Evolutionary conservation across 495 filamentous ascomycete species (phyloP).

Genomic region (Saxophila tyrrhenica): DNA sequence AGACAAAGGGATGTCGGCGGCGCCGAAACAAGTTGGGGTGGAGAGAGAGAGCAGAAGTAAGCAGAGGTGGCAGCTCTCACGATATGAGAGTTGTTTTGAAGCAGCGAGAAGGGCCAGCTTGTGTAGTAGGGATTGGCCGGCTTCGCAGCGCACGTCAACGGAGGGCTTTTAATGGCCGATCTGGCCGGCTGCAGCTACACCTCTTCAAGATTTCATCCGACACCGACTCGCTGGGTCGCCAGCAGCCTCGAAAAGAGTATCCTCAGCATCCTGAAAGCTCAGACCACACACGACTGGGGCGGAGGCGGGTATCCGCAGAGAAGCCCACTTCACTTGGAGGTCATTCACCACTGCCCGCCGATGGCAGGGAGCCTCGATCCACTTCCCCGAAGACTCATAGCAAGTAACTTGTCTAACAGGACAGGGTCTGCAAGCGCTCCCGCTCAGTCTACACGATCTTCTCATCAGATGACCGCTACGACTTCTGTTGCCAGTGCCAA

Average conservation of each 20-base stretch:
- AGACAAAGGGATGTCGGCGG: background rate
- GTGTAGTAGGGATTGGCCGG: constrained; percentile 16
- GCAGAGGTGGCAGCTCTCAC: background rate
- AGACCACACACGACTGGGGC: constrained; percentile 14
- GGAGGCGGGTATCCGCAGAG: constrained; percentile 17
- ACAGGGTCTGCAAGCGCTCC: no score
- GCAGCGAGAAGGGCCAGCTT: constrained; percentile 4
- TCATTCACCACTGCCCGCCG: no score
- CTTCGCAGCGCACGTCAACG: constrained; percentile 5
- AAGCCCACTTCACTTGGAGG: no score
- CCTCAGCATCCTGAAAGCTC: no score
- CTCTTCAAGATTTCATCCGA: constrained; percentile 8
- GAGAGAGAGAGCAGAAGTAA: background rate
- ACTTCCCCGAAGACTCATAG: no score
- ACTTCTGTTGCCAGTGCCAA: no score
- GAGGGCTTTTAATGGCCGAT: constrained; percentile 10
- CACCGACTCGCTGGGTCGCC: constrained; percentile 13
- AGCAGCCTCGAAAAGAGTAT: constrained; percentile 20
- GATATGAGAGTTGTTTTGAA: constrained; percentile 1
- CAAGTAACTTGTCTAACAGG: no score
- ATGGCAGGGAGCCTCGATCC: no score
- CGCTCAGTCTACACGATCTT: no score
- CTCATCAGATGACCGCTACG: no score
- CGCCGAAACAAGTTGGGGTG: background rate
- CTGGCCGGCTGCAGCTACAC: constrained; percentile 10